Base-by-base conservation (phyloP, 2,329 filamentous ascomycete genomes). In the Neodidymelliopsis sp. region DNA sequence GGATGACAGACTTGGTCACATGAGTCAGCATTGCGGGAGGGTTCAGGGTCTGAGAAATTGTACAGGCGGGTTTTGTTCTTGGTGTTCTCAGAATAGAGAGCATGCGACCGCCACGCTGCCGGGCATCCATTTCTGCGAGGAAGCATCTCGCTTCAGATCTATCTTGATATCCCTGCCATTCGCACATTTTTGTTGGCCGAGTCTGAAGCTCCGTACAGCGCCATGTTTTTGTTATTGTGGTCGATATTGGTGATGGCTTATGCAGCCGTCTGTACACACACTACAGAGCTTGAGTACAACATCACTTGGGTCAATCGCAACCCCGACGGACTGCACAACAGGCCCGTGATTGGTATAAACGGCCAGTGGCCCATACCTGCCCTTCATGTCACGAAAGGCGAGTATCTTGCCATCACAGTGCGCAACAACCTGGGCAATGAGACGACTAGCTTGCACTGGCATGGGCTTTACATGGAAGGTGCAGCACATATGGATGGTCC, bases 401-500 rank as follows among this genome's bases (percentile, higher is more conserved):
- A 93, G 58, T 83, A 79, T 0, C 68, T 93, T 5, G 68, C 89
- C 2, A 82, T 91, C 23, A 82, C 88, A 19, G 77, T 90, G 36
- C 73, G 82, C 56, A 92, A 92, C 57, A 76, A 80, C 19, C 83
- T 87, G 1, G 74, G 76, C 12, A 87, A 90, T 55, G 68, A 81
- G 56, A 81, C 80, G 9, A 87, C 85, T 9, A 81, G 80, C 20
- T 77, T 91, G 4, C 88, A 92, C 65, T 91, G 88, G 71, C 88
- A 92, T 59, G 88, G 89, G 12, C 79, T 92, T 54, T 90, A 84
- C 63, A 87, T 90, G 63, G 88, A 89, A 56, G 87, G 86, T 8
- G 89, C 87, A 0, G 88, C 84, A 53, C 78, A 79, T 48, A 89
- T 90, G 84, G 88, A 91, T 61, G 89, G 88, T 0, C 81, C 86